These are phyloP conservation scores for Diutina ranongensis DNA, from an alignment of 1,139 yeast genomes.

Conservation along the genomic window DNA sequence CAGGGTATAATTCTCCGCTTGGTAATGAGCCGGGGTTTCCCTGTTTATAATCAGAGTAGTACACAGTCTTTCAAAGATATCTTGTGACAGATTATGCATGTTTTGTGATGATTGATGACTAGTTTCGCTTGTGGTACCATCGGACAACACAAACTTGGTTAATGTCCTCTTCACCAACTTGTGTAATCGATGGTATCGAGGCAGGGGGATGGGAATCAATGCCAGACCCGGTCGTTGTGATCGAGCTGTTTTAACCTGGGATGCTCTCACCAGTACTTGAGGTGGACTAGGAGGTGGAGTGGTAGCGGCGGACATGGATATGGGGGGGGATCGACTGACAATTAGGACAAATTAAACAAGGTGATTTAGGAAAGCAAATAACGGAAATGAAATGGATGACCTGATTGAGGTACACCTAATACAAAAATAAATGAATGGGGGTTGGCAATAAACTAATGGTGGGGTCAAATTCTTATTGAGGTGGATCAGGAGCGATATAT, in stretches of 20 bases:
- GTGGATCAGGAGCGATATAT: background rate
- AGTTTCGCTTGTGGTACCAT: background rate
- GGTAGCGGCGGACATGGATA: background rate
- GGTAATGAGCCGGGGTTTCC: slow-evolving; percentile 16
- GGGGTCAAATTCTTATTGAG: background rate
- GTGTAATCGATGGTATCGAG: slow-evolving; percentile 2
- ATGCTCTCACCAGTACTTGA: background rate
- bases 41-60: background rate
- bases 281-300: background rate
- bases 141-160: background rate
- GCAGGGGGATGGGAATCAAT: slow-evolving; percentile 2
- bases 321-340: too few relatives aligned
- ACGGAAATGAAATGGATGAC: background rate
- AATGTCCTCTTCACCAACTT: slow-evolving; percentile 2
- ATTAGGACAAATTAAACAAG: too few relatives aligned
- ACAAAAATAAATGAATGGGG: too few relatives aligned
- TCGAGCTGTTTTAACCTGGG: background rate
- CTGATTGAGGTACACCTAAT: too few relatives aligned
- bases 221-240: background rate
- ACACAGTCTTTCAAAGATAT: slow-evolving; percentile 3
- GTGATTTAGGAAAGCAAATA: too few relatives aligned
- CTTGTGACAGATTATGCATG: background rate
- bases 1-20: slow-evolving; percentile 19
- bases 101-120: background rate
- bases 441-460: background rate